Evolutionary conservation across 371 early-diverging fungal species (phyloP).

Genomic region (Mucor lusitanicus): DNA sequence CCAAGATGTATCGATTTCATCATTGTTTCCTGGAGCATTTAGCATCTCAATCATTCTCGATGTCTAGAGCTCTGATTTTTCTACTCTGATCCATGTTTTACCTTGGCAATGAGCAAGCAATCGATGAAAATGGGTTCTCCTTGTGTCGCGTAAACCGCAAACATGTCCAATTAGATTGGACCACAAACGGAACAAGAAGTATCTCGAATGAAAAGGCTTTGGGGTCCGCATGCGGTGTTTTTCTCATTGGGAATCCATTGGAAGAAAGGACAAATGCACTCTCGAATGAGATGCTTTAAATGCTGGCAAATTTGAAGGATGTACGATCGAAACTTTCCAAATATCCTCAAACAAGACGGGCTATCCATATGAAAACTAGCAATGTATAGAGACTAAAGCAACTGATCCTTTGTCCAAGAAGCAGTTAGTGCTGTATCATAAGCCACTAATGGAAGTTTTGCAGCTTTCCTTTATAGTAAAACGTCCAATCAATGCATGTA

Average conservation of each 20-base stretch:
- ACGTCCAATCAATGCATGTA: background rate
- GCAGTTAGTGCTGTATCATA: background rate
- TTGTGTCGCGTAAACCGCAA: background rate
- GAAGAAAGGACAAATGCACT: background rate
- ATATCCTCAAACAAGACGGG: background rate
- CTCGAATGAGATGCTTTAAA: no score
- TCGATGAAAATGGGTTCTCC: background rate
- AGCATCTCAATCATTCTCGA: no score
- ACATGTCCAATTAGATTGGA: background rate
- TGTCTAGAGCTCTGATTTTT: no score
- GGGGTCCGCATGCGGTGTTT: background rate
- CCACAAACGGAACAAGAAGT: background rate
- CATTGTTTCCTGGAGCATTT: no score
- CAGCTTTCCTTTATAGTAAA: constrained; percentile 11
- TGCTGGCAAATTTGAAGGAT: no score
- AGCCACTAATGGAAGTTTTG: constrained; percentile 8
- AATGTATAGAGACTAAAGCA: background rate
- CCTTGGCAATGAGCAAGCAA: background rate
- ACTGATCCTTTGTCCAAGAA: background rate
- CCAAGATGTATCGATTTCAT: background rate
- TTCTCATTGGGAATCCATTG: background rate
- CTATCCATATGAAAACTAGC: background rate
- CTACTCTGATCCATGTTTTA: background rate
- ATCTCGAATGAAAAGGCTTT: background rate
- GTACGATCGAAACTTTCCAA: background rate